Evolutionary conservation across 352 stramenopile species (phyloP), one percentile per base, ranked within the genome.

Genomic region (Phytophthora pistaciae): DNA sequence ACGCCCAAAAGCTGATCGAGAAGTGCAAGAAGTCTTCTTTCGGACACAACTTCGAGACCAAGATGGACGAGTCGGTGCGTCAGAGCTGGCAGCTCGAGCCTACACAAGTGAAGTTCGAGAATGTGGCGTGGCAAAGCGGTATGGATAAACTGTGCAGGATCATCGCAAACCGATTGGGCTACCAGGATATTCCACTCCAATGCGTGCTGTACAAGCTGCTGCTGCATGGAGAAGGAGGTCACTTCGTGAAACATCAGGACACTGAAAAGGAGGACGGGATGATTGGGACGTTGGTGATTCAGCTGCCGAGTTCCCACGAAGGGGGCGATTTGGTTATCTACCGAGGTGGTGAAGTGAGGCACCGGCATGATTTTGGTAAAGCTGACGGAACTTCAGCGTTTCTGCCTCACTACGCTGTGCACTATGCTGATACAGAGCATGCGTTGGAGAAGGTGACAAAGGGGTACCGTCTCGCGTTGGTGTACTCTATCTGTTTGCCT

Each of bases 221-320:
- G 33, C 46, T 87, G 38, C 85, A 86, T 44, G 78, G 74, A 25
- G 13, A 68, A 42, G 78, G 68, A 31, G 70, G 74, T 20, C 79
- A 85, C 42, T 88, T 84, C 44, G 40, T 71, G 3, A 70, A 71
- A 23, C 78, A 87, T 38, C 72, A 77, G 40, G 78, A 87, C 63
- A 87, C 76, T 33, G 81, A 85, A 68, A 87, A 87, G 31, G 62
- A 89, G 55, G 68, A 61, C 11, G 74, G 74, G 11, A 84, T 84
- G 81, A 79, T 85, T 48, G 78, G 70, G 7, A 86, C 78, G 16
- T 63, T 88, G 6, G 55, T 86, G 38, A 42, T 88, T 5, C 66
- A 82, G 42, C 46, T 84, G 4, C 75, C 78, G 0, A 63, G 57
- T 40, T 8, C 40, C 31, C 71, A 64, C 27, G 5, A 61, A 60